These are phyloP conservation scores for Porphyra umbilicalis DNA, from an alignment of 31 red algal species.

Conservation along the genomic window DNA sequence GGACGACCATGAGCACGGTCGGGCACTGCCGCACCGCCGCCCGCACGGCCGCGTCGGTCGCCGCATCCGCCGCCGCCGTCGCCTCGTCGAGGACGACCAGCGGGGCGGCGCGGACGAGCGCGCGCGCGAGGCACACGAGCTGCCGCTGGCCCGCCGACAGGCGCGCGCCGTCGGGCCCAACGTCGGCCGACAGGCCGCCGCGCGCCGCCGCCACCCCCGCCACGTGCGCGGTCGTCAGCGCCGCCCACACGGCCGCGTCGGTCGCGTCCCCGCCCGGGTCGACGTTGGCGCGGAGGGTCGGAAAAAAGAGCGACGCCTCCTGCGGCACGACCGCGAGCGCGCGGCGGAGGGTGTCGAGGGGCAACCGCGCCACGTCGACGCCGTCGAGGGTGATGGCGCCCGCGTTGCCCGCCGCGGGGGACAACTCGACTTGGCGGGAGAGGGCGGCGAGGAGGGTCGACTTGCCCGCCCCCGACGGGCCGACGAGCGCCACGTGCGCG, in stretches of 20 bases:
- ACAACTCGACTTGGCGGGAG: slow-evolving; percentile 15
- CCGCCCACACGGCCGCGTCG: slow-evolving; percentile 6
- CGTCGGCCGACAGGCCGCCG: slow-evolving; percentile 22
- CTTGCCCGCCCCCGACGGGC: slow-evolving; percentile 35
- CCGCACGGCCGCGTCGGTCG: slow-evolving; percentile 32
- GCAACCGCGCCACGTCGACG: slow-evolving; percentile 11
- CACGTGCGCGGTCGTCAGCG: neutral
- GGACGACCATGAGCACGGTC: slow-evolving; percentile 36
- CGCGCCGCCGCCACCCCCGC: slow-evolving; percentile 18
- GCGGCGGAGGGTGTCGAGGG: neutral
- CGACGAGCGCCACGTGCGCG: slow-evolving; percentile 20
- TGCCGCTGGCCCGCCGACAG: slow-evolving; percentile 90
- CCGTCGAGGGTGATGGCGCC: slow-evolving; percentile 19
- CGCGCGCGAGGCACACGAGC: slow-evolving; percentile 85
- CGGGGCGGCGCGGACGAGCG: slow-evolving; percentile 15
- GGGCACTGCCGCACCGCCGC: slow-evolving; percentile 19
- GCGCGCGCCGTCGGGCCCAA: slow-evolving; percentile 19
- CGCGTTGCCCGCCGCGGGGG: neutral
- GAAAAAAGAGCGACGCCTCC: slow-evolving; percentile 14
- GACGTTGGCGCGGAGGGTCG: slow-evolving; percentile 20
- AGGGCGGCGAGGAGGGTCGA: slow-evolving; percentile 15
- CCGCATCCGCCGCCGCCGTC: slow-evolving; percentile 21
- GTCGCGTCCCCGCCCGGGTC: slow-evolving; percentile 17
- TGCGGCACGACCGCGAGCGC: slow-evolving; percentile 21
- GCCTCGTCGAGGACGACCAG: slow-evolving; percentile 40